phyloP scores from a whole-genome alignment of 73 alveolate species.

The Paramecium pentaurelia region DNA sequence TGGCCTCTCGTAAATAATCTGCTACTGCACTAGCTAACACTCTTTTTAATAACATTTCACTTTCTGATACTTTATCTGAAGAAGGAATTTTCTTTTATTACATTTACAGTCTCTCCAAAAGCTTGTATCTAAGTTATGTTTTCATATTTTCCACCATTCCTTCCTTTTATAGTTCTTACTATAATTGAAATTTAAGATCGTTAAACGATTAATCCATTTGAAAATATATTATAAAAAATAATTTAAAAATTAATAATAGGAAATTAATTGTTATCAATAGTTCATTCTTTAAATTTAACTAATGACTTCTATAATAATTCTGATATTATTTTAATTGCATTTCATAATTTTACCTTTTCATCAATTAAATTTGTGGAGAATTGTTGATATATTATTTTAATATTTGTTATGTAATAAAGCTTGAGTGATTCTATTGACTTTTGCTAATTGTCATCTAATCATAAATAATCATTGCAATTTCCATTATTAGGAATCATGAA shows the following conservation, averaged over 20 bases:
- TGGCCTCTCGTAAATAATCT: slow-evolving; percentile 43
- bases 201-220: slow-evolving; percentile 44
- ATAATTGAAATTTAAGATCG: slow-evolving; percentile 37
- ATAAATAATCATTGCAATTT: no score
- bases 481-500: neutral
- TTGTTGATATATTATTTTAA: no score
- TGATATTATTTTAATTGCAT: no score
- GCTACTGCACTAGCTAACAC: slow-evolving; percentile 57
- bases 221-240: neutral
- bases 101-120: slow-evolving; percentile 41
- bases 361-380: no score
- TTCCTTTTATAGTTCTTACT: slow-evolving; percentile 2
- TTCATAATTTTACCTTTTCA: no score
- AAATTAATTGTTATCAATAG: no score
- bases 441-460: neutral
- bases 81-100: slow-evolving; percentile 27
- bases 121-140: slow-evolving; percentile 52
- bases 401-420: neutral
- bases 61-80: slow-evolving; percentile 39
- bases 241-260: neutral
- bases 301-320: no score
- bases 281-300: no score
- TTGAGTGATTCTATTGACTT: no score
- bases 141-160: slow-evolving; percentile 59
- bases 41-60: slow-evolving; percentile 50